These are phyloP conservation scores for Podospora pseudocomata DNA, from an alignment of 495 filamentous ascomycete genomes.

Conservation along the genomic window DNA sequence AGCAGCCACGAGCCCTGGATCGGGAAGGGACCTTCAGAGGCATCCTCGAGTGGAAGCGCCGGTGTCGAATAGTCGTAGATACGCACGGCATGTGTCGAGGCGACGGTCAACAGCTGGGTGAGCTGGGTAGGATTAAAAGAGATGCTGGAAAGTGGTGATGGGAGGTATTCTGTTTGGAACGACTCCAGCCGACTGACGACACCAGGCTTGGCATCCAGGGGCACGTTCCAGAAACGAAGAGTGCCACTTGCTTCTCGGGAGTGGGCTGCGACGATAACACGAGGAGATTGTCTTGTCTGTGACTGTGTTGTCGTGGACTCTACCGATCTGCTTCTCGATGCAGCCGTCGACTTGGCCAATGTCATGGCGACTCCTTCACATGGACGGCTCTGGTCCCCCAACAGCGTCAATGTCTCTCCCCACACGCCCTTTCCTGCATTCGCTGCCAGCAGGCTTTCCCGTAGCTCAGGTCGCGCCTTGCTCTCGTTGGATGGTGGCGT, in stretches of 20 bases:
- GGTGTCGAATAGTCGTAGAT: conserved; percentile 54
- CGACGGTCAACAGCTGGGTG: conserved; percentile 64
- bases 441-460: conserved; percentile 40
- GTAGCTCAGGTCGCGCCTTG: conserved; percentile 48
- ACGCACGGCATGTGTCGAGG: conserved; percentile 64
- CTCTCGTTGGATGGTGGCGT: conserved; percentile 64
- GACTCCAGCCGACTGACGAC: conserved; percentile 47
- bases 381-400: conserved; percentile 58
- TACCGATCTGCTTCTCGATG: conserved; percentile 34
- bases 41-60: conserved; percentile 43
- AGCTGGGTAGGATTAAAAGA: conserved; percentile 66
- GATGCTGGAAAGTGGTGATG: conserved; percentile 61
- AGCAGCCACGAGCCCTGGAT: conserved; percentile 61
- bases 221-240: conserved; percentile 46
- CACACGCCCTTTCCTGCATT: conserved; percentile 54
- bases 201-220: conserved; percentile 38
- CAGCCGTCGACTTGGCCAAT: conserved; percentile 46
- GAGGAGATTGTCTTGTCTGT: conserved; percentile 12
- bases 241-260: conserved; percentile 64
- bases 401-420: conserved; percentile 56
- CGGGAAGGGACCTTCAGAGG: conserved; percentile 47
- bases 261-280: conserved; percentile 50
- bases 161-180: conserved; percentile 61
- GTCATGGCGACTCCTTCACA: conserved; percentile 66
- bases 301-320: conserved; percentile 30